phyloP scores from a whole-genome alignment of 2,329 filamentous ascomycete species.

The Pyrenophora graminea region DNA sequence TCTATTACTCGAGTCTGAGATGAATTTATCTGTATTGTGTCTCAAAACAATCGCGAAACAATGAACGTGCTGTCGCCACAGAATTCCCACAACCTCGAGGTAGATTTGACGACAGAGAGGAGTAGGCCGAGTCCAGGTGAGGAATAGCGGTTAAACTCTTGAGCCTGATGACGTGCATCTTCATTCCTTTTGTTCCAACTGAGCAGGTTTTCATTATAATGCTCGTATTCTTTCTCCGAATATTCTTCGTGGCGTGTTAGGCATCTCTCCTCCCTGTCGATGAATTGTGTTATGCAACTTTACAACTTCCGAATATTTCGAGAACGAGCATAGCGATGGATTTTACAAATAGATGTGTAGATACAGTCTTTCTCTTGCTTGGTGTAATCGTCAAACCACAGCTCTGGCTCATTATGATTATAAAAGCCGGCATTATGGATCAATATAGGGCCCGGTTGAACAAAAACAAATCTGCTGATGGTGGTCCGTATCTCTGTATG shows the following conservation, averaged over 20 bases:
- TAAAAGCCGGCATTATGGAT: not conserved
- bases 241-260: too few relatives aligned
- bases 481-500: not conserved
- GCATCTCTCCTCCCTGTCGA: too few relatives aligned
- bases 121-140: not conserved
- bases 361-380: not conserved
- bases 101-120: conserved; percentile 1
- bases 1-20: not conserved
- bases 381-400: not conserved
- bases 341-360: too few relatives aligned
- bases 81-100: not conserved
- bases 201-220: not conserved
- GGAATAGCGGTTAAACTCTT: not conserved
- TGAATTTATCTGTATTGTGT: not conserved
- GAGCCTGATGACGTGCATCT: not conserved
- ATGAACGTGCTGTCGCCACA: not conserved
- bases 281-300: too few relatives aligned
- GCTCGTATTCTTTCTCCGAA: not conserved
- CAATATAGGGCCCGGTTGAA: not conserved
- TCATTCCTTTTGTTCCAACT: not conserved
- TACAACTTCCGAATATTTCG: too few relatives aligned
- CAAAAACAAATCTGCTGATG: not conserved
- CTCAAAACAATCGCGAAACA: not conserved
- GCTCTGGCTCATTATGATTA: not conserved
- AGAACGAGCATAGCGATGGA: too few relatives aligned